Evolutionary conservation across 2,329 filamentous ascomycete genomes (phyloP), one percentile per base, ranked within the genome.

Genomic region (Colletotrichum lini): DNA sequence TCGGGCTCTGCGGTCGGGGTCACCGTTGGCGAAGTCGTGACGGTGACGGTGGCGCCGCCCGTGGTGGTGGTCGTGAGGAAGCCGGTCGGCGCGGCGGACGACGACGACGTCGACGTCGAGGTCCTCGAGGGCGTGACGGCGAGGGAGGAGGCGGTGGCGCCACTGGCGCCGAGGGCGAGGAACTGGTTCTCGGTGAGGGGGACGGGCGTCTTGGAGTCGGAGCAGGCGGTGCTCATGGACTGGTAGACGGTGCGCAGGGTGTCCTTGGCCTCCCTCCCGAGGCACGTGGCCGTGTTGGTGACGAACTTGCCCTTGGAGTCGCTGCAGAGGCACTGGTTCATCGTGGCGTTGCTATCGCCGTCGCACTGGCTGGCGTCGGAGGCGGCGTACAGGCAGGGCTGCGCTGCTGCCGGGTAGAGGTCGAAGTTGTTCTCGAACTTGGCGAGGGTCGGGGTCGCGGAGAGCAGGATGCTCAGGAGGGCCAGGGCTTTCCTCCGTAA

Each of bases 291-390:
- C 2, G 85, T 75, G 44, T 81, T 80, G 23, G 82, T 84, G 71
- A 89, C 79, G 76, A 89, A 89, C 73, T 83, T 79, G 65, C 84
- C 84, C 42, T 56, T 67, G 42, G 80, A 78, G 73, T 89, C 87
- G 72, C 77, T 76, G 75, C 87, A 89, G 2, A 89, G 80, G 64
- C 87, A 89, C 2, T 76, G 63, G 74, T 89, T 89, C 72, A 88
- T 79, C 40, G 81, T 77, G 0, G 75, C 54, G 3, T 81, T 79
- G 0, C 81, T 82, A 23, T 76, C 75, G 21, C 83, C 83, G 6
- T 78, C 78, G 77, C 87, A 89, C 5, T 77, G 74, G 18, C 82
- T 83, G 23, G 70, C 42, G 57, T 79, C 75, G 40, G 85, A 82
- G 5, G 86, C 80, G 18, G 79, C 58, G 73, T 82, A 77, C 1